These are phyloP conservation scores for Orbilia brochopaga DNA, from an alignment of 2,329 filamentous ascomycete species.

Conservation along the genomic window DNA sequence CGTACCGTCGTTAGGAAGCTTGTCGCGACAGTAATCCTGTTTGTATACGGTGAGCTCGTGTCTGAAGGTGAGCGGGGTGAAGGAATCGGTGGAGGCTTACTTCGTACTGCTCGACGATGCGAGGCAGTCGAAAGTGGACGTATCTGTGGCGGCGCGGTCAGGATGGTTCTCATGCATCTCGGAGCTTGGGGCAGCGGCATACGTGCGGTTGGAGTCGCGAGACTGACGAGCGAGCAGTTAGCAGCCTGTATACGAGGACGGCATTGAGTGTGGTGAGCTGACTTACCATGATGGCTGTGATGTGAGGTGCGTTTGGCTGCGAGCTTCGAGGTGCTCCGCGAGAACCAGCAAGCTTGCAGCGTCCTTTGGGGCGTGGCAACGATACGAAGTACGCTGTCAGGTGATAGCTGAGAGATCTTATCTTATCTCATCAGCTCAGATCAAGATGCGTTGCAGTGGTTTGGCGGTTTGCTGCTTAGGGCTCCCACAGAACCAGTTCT, in stretches of 20 bases:
- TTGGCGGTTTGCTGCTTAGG: slow-evolving; percentile 28
- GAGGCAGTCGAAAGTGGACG: slow-evolving; percentile 49
- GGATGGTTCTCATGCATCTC: not conserved
- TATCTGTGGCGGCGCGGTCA: slow-evolving; percentile 21
- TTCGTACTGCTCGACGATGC: slow-evolving; percentile 50
- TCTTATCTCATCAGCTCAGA: slow-evolving; percentile 11
- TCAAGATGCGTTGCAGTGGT: slow-evolving; percentile 12
- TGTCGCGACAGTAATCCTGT: slow-evolving; percentile 71
- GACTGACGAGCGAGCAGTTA: slow-evolving; percentile 13
- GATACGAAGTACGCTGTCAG: slow-evolving; percentile 34
- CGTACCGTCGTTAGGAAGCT: slow-evolving; percentile 68
- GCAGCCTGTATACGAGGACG: not conserved
- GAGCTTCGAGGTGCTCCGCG: too few relatives aligned
- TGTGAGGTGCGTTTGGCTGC: not conserved
- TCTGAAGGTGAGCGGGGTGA: not conserved
- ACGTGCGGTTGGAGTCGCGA: slow-evolving; percentile 49
- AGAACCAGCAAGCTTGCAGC: too few relatives aligned
- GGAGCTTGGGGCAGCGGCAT: slow-evolving; percentile 5
- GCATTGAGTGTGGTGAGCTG: not conserved
- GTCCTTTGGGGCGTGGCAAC: not conserved
- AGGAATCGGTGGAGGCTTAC: not conserved
- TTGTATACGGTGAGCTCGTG: not conserved
- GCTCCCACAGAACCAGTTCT: slow-evolving; percentile 33
- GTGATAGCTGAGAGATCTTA: slow-evolving; percentile 15
- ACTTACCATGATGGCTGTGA: slow-evolving; percentile 25